Evolutionary conservation across 257 asterid genomes (phyloP), one percentile per base, ranked within the genome.

Genomic region (Echium plantagineum): DNA sequence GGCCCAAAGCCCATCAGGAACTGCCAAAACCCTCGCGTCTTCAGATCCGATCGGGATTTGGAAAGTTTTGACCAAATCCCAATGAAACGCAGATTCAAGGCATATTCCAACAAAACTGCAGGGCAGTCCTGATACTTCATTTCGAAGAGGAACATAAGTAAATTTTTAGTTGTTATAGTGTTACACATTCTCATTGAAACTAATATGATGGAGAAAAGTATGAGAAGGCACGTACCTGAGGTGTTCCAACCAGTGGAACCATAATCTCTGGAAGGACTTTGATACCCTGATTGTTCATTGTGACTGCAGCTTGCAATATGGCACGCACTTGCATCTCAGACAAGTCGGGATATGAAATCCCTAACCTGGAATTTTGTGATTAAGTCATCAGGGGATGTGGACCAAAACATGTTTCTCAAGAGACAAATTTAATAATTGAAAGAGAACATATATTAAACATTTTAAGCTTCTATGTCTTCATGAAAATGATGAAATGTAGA

Each of bases 241-340:
- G 94, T 35, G 95, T 91, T 64, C 98, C 98, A 13, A 85, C 81
- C 30, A 91, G 94, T 55, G 98, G 98, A 71, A 91, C 94, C 98
- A 91, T 91, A 67, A 91, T 88, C 75, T 91, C 98, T 0, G 98
- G 98, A 57, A 68, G 59, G 47, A 91, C 98, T 1, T 71, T 70
- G 54, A 85, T 20, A 2, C 98, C 95, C 74, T 91, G 96, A 70
- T 75, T 79, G 74, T 59, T 81, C 75, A 82, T 59, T n/a, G 87
- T 66, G 65, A 84, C 82, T 15, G 98, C 98, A 13, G 98, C 98
- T 75, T 88, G 94, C 66, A 91, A 79, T 75, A 91, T 88, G 17
- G 97, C 95, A 2, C 89, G 95, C 24, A 74, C 98, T 67, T 91
- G 98, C 98, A 91, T 91, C 70, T 88, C 95, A 2, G 98, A 67